These are phyloP conservation scores for Solanum hybrid DNA, from an alignment of 305 asterid species.

Conservation along the genomic window DNA sequence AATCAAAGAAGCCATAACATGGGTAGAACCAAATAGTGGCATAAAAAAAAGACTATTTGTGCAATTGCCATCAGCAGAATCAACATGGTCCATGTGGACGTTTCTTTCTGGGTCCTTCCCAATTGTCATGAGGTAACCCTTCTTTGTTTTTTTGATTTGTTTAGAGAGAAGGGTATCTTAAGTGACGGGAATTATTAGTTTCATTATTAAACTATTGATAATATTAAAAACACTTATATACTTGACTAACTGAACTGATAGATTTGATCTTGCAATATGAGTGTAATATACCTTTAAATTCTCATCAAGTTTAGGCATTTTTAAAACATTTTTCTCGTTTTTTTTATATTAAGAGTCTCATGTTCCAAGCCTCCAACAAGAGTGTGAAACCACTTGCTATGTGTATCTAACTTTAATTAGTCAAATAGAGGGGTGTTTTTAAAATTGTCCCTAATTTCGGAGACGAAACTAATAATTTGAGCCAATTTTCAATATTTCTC, in stretches of 20 bases:
- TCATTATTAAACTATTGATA: too few species aligned
- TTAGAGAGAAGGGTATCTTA: neutral
- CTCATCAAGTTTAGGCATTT: too few species aligned
- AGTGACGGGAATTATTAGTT: neutral
- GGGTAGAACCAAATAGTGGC: neutral
- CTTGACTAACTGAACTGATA: fast-evolving
- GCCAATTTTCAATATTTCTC: too few species aligned
- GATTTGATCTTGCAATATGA: neutral
- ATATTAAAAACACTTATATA: too few species aligned
- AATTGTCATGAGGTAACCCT: neutral
- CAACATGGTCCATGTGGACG: neutral
- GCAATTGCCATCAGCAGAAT: neutral
- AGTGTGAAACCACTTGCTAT: neutral
- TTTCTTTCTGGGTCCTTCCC: neutral
- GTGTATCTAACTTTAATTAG: neutral
- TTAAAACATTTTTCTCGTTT: fast-evolving
- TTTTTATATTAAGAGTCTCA: too few species aligned
- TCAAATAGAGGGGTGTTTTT: neutral
- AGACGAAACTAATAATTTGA: too few species aligned
- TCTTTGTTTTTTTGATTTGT: neutral
- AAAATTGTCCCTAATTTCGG: too few species aligned
- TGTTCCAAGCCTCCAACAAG: too few species aligned
- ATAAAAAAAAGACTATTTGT: neutral
- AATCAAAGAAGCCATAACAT: neutral
- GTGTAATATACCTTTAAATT: too few species aligned